Evolutionary conservation across 306 rosid genomes (phyloP).

Genomic region (Glycyrrhiza uralensis): DNA sequence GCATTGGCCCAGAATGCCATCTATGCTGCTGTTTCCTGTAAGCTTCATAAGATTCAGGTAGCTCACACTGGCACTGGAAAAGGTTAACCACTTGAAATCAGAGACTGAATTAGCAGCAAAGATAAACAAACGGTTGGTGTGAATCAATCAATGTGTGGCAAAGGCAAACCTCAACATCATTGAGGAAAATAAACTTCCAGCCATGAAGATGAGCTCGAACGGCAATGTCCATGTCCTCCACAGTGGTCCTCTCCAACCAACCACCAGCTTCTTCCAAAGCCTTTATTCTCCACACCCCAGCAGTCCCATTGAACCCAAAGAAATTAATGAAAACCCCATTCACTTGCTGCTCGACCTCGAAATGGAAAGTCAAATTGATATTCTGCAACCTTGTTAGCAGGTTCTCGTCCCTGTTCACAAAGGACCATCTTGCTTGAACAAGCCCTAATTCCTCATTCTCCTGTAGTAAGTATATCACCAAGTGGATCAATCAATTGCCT

Average conservation of each 20-base stretch:
- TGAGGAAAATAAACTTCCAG: conserved; percentile 92
- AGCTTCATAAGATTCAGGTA: conserved; percentile 96
- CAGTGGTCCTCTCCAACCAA: conserved; percentile 97
- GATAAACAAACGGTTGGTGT: background rate
- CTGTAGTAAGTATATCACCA: conserved; percentile 33
- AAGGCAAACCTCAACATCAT: conserved; percentile 83
- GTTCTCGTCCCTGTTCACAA: conserved; percentile 94
- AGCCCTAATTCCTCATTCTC: conserved; percentile 76
- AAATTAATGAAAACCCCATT: conserved; percentile 78
- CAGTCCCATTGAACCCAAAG: conserved; percentile 97
- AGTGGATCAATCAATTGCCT: background rate
- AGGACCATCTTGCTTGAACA: conserved; percentile 96
- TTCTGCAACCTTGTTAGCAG: conserved; percentile 84
- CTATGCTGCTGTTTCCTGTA: conserved; percentile 91
- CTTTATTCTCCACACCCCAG: conserved; percentile 96
- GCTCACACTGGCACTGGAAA: conserved; percentile 91
- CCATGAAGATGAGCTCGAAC: conserved; percentile 98
- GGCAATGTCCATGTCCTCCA: conserved; percentile 97
- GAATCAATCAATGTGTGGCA: background rate
- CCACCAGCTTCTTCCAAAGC: conserved; percentile 94
- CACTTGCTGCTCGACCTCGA: conserved; percentile 96
- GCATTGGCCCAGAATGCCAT: conserved; percentile 99
- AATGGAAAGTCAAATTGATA: conserved; percentile 79
- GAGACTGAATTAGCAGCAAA: background rate
- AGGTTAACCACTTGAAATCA: conserved; percentile 26